Percentiles rank a stretch among this genome's conserved stretches.
Conservation (phyloP, 2,329 filamentous ascomycete species). For the Fusarium oxysporum region DNA sequence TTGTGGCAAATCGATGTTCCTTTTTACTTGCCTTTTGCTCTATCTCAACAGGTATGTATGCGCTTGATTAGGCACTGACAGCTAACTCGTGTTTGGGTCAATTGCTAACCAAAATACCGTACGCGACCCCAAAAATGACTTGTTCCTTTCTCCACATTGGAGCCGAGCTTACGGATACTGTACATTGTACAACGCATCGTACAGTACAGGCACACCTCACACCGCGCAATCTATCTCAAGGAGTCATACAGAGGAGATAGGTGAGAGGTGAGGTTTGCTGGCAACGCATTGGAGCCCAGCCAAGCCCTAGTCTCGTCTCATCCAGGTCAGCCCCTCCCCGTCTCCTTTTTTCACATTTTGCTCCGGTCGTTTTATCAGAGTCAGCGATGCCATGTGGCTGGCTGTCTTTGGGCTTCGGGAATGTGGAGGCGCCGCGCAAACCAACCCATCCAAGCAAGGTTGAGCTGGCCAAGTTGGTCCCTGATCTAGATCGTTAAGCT, state of each 20-base stretch:
- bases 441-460: slow-evolving; percentile 3
- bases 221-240: slow-evolving; percentile 16
- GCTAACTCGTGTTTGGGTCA: neutral
- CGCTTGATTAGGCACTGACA: neutral
- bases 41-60: neutral
- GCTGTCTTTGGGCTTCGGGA: slow-evolving; percentile 29
- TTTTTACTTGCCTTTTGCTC: neutral
- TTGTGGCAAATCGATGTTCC: neutral
- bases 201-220: slow-evolving; percentile 21
- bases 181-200: slow-evolving; percentile 22
- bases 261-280: slow-evolving; percentile 22
- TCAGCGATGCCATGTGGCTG: slow-evolving; percentile 36
- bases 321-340: slow-evolving; percentile 10
- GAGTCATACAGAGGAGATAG: neutral
- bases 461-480: slow-evolving; percentile 13
- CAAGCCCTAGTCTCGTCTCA: slow-evolving; percentile 11
- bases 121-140: neutral
- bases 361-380: slow-evolving; percentile 3
- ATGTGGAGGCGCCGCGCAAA: slow-evolving; percentile 30
- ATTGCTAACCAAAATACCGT: slow-evolving; percentile 5
- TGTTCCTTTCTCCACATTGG: slow-evolving; percentile 26
- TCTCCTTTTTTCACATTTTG: slow-evolving; percentile 20
- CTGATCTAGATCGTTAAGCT: slow-evolving; percentile 33
- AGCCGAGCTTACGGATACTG: slow-evolving; percentile 16
- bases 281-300: slow-evolving; percentile 38